A percentile compares a stretch with the other conserved stretches of the same genome.
Evolutionary conservation across 345 rosid species (phyloP).

Genomic region (Viola odorata): DNA sequence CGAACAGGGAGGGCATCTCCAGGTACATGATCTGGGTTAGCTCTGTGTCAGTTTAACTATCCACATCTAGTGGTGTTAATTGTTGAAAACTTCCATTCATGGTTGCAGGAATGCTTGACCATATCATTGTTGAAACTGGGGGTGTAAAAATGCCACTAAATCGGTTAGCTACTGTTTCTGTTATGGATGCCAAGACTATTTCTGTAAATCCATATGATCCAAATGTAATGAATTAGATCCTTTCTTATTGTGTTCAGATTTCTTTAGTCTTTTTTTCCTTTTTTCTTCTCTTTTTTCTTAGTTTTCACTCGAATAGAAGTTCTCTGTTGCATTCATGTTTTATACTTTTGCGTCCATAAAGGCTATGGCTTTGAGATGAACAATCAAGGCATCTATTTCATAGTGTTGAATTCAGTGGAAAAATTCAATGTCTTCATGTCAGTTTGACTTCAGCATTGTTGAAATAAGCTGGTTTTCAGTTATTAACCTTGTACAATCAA

Average conservation of each 20-base stretch:
- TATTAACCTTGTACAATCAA: not conserved
- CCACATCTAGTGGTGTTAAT: conserved; percentile 5
- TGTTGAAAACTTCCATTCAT: conserved; percentile 1
- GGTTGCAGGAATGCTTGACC: conserved; percentile 84
- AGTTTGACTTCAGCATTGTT: not conserved
- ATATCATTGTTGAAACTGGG: conserved; percentile 71
- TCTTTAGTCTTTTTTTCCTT: not conserved
- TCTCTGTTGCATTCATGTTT: not conserved
- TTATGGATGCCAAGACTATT: conserved; percentile 78
- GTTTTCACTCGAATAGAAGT: not conserved
- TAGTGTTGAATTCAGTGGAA: not conserved
- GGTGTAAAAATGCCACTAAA: conserved; percentile 74
- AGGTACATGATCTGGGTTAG: conserved; percentile 23
- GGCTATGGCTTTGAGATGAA: not conserved
- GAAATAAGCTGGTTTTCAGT: conserved; percentile 4
- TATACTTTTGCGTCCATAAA: not conserved
- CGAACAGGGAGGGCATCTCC: conserved; percentile 89
- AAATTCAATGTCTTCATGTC: not conserved
- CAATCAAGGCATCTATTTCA: not conserved
- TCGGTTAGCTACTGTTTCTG: conserved; percentile 84
- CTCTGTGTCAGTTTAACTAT: not conserved
- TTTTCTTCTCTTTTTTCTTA: not conserved
- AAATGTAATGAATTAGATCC: conserved; percentile 37
- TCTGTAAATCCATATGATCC: conserved; percentile 94
- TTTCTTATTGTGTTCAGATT: not conserved